These are phyloP conservation scores for Shiraia sp. DNA, from an alignment of 2,329 filamentous ascomycete genomes.

Conservation along the genomic window DNA sequence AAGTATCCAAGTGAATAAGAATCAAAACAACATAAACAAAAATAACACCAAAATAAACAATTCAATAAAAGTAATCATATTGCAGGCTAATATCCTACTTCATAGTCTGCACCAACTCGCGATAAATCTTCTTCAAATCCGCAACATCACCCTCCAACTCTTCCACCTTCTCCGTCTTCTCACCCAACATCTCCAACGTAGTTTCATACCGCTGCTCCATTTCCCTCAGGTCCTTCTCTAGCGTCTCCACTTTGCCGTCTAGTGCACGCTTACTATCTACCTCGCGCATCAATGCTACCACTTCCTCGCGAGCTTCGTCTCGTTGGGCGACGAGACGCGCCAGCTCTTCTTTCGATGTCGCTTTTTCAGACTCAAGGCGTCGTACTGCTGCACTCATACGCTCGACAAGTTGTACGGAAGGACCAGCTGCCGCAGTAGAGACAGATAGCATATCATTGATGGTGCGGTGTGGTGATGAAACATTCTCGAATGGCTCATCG, in stretches of 20 bases:
- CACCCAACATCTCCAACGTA: constrained; percentile 89
- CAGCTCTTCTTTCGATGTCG: constrained; percentile 85
- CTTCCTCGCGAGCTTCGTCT: constrained; percentile 88
- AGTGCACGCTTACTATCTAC: constrained; percentile 70
- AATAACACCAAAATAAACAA: background rate
- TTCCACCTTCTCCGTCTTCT: constrained; percentile 94
- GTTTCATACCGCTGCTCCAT: constrained; percentile 83
- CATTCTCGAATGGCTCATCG: constrained; percentile 58
- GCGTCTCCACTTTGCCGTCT: constrained; percentile 61
- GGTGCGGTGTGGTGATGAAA: constrained; percentile 67
- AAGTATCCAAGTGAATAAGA: too few species aligned
- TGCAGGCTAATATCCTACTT: too few species aligned
- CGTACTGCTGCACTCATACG: constrained; percentile 93
- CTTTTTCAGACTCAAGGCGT: constrained; percentile 87
- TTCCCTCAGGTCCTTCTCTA: constrained; percentile 70
- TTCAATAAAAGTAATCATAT: too few species aligned
- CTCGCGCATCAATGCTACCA: constrained; percentile 88
- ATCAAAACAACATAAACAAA: too few species aligned
- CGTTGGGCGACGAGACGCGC: constrained; percentile 78
- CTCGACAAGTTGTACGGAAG: constrained; percentile 92
- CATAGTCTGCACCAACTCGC: constrained; percentile 85
- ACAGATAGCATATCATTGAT: constrained; percentile 78
- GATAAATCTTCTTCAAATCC: constrained; percentile 95
- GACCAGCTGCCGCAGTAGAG: constrained; percentile 86
- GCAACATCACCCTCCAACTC: constrained; percentile 86